Evolutionary conservation across 2,329 filamentous ascomycete species (phyloP), one percentile per base, ranked within the genome.

Genomic region (Fusarium sp.): DNA sequence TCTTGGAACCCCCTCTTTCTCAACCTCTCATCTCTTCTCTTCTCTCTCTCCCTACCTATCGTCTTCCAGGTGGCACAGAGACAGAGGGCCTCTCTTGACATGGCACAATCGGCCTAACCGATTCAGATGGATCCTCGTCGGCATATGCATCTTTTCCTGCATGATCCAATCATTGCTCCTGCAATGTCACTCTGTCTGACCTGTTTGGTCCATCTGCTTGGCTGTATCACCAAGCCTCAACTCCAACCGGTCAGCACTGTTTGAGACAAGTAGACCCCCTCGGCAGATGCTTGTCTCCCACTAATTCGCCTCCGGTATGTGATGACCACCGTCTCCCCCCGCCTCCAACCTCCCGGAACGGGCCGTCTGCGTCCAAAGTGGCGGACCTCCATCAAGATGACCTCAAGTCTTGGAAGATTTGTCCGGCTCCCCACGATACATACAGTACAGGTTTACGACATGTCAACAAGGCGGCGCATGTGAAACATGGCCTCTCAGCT

Each of bases 211-310:
- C 44, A 16, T 46, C 42, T 49, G 23, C 25, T 9, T 49, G 3
- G 36, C 18, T 34, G 57, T 42, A 42, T 27, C 40, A 13, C 23
- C 44, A 13, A 11, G 4, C 55, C 23, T 53, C 20, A 42, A 3
- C 6, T 10, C 14, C 44, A 62, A 57, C 65, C 68, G 23, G 58
- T 71, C 65, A 70, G 68, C 58, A 57, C 36, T 62, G 31, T 53
- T 25, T 55, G 56, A 68, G 61, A 64, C 66, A 64, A 34, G 4
- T 6, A 20, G 8, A 29, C 31, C 64, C 11, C 29, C 33, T 33
- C 49, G 68, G 64, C 64, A 65, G 14, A 63, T 66, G 5, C 6
- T 20, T 14, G 11, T 23, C 20, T 33, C 3, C 68, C 67, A 68
- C 61, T 70, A 16, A 20, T 57, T 20, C 2, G 6, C n/a, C 6